These are phyloP conservation scores for Pleurotus ostreatus DNA, from an alignment of 768 basidiomycete genomes.

Conservation along the genomic window DNA sequence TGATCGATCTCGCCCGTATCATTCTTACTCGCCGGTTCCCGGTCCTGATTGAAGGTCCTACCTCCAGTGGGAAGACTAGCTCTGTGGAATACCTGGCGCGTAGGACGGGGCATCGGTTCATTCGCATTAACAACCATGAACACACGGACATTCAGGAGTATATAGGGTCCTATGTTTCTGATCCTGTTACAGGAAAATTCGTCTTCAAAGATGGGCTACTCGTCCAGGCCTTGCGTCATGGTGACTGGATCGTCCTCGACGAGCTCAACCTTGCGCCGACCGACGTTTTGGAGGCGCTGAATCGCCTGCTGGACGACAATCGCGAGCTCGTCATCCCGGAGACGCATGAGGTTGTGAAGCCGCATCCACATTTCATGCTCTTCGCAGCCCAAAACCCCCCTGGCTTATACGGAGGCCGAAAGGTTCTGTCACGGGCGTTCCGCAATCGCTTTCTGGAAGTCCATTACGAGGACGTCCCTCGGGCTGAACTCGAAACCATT, in stretches of 20 bases:
- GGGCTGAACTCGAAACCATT: constrained; percentile 89
- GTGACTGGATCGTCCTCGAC: constrained; percentile 98
- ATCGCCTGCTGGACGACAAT: constrained; percentile 95
- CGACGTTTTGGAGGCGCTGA: constrained; percentile 95
- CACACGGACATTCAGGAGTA: constrained; percentile 99
- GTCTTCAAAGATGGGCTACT: constrained; percentile 93
- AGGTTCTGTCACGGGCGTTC: constrained; percentile 92
- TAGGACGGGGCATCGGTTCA: constrained; percentile 90
- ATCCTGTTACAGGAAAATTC: constrained; percentile 88
- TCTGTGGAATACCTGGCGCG: constrained; percentile 94
- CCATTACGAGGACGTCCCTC: constrained; percentile 95
- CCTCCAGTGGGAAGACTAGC: constrained; percentile 96
- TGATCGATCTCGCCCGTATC: constrained; percentile 92
- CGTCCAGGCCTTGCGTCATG: constrained; percentile 84
- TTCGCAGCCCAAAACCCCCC: constrained; percentile 99
- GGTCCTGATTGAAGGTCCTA: constrained; percentile 95
- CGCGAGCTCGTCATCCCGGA: constrained; percentile 94
- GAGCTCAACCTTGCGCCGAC: constrained; percentile 97
- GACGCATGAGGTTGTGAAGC: constrained; percentile 89
- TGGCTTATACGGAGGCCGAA: constrained; percentile 91
- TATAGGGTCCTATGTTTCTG: constrained; percentile 93
- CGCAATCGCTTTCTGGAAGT: constrained; percentile 97
- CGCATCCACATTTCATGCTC: constrained; percentile 95
- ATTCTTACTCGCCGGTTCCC: constrained; percentile 87
- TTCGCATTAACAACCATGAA: constrained; percentile 99